Percentiles rank a stretch among this genome's conserved stretches.
Evolutionary conservation across 2,329 filamentous ascomycete genomes (phyloP).

Genomic region (Nemania bipapillata): DNA sequence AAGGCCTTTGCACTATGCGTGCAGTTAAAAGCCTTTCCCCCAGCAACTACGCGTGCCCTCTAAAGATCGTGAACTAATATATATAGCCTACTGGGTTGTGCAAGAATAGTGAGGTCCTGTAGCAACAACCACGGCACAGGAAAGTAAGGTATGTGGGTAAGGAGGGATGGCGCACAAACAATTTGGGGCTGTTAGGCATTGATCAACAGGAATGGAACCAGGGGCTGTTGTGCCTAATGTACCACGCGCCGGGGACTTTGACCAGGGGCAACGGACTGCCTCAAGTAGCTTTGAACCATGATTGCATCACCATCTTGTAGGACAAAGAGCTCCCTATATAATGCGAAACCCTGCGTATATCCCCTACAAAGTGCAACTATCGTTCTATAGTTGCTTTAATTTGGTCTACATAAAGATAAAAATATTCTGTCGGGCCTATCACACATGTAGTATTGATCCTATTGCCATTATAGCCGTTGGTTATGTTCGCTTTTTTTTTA

Average conservation of each 20-base stretch:
- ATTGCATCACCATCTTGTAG: neutral
- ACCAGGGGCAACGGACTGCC: neutral
- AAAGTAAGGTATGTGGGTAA: conserved; percentile 1
- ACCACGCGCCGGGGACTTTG: neutral
- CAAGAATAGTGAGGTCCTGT: neutral
- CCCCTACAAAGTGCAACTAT: neutral
- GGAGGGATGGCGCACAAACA: neutral
- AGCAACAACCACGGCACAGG: neutral
- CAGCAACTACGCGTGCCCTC: neutral
- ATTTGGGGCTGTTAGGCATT: conserved; percentile 13
- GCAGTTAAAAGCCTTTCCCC: neutral
- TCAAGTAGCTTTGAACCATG: conserved; percentile 8
- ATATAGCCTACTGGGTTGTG: neutral
- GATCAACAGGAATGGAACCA: conserved; percentile 12
- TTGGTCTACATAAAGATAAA: neutral
- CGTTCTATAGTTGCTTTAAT: conserved; percentile 3
- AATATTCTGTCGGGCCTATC: neutral
- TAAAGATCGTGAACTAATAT: no score
- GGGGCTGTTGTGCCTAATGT: conserved; percentile 23
- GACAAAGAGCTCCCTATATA: neutral
- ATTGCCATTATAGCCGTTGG: neutral
- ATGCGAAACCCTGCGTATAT: neutral
- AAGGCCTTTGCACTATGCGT: neutral
- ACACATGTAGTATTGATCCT: conserved; percentile 17
- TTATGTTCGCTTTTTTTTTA: conserved; percentile 5